These are phyloP conservation scores for Lipomyces spencermartinsiae DNA, from an alignment of 805 yeast species.

Conservation along the genomic window DNA sequence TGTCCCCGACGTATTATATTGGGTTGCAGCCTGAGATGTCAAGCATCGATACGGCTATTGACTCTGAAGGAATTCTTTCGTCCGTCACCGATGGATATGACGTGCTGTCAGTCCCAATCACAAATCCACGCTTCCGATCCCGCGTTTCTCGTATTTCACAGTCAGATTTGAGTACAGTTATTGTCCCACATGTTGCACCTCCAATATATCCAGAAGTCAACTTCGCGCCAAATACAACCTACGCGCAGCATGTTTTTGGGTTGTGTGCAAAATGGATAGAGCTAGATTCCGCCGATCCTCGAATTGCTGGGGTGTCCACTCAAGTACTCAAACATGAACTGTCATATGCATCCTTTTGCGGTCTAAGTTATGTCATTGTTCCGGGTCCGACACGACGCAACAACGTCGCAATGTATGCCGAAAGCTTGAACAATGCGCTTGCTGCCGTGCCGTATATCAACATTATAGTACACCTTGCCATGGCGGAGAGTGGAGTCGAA, in stretches of 20 bases:
- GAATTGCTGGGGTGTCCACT: constrained; percentile 58
- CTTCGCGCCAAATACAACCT: constrained; percentile 21
- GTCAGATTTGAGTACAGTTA: not conserved
- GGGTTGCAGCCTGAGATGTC: constrained; percentile 29
- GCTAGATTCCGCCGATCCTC: constrained; percentile 59
- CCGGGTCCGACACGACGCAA: constrained; percentile 69
- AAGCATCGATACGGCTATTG: constrained; percentile 2
- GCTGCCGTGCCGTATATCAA: constrained; percentile 37
- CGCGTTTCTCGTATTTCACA: constrained; percentile 22
- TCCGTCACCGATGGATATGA: constrained; percentile 31
- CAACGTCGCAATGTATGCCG: constrained; percentile 59
- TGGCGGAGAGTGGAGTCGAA: constrained; percentile 42
- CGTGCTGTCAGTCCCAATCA: constrained; percentile 26
- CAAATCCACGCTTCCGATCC: constrained; percentile 25
- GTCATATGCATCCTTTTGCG: constrained; percentile 63
- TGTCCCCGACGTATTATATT: constrained; percentile 7
- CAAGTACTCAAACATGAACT: constrained; percentile 67
- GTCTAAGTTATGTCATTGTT: constrained; percentile 59
- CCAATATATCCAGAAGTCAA: constrained; percentile 28
- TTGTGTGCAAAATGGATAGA: constrained; percentile 74
- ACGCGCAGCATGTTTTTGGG: constrained; percentile 50
- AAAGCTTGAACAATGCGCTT: constrained; percentile 49
- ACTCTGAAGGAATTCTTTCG: constrained; percentile 16
- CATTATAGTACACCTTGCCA: constrained; percentile 39
- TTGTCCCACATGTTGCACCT: constrained; percentile 13